Evolutionary conservation across 2,329 filamentous ascomycete species (phyloP), one percentile per base, ranked within the genome.

Genomic region (Aspergillus puulaauensis): DNA sequence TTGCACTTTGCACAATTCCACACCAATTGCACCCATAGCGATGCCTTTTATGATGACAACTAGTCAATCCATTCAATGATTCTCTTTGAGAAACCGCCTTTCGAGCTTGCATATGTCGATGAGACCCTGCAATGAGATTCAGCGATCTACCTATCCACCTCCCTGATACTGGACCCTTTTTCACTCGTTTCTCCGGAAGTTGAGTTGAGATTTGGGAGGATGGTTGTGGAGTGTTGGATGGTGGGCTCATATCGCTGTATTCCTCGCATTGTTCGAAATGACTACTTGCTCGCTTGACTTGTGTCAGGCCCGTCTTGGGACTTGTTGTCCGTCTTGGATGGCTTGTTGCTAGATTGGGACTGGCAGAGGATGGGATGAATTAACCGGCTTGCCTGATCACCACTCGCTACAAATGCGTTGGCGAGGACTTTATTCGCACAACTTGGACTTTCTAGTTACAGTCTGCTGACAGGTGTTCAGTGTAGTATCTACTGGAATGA

Each of bases 1-100:
- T 50, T n/a, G 44, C 64, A 64, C 62, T 21, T 49, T n/a, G 44
- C 64, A 63, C 62, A 35, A 56, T 39, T 57, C 24, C 21, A 37
- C 23, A 50, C 40, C 58, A 53, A 52, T 46, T 48, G 33, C 55
- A 41, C 23, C 27, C 46, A 48, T 53, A 31, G 50, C 61, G 51
- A 24, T 52, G 47, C 66, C 66, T 75, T 45, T 74, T 66, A 82
- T 79, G 82, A 84, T 82, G 82, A 83, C 80, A 82, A 77, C 79
- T 73, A 83, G 82, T 83, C 80, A 81, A 84, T 84, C 82, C 82
- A 84, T 84, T 84, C 82, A 82, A 84, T 73, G 81, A 84, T 75
- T 75, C 75, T 70, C 67, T 64, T 61, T 48, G 70, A 70, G 69
- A 72, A 60, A 73, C 72, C 73, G 66, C 73, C 73, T 68, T 67